Evolutionary conservation across 2,329 filamentous ascomycete species (phyloP).

Genomic region (Ophiostoma australiae): DNA sequence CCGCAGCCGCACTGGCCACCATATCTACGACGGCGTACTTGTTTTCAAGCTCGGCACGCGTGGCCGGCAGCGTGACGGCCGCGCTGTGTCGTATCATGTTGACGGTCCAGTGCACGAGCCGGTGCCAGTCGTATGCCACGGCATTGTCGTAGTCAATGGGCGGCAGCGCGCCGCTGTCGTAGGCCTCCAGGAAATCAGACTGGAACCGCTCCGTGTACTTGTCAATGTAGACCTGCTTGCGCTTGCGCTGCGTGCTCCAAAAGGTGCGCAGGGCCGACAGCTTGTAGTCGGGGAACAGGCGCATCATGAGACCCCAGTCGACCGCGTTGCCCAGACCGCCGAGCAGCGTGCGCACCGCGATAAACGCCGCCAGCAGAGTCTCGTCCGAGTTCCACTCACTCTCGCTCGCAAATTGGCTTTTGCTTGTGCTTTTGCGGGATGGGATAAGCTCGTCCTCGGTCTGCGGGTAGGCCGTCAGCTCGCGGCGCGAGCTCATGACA

Average conservation of each 20-base stretch:
- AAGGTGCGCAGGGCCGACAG: constrained; percentile 50
- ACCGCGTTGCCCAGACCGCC: constrained; percentile 56
- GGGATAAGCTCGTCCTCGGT: constrained; percentile 35
- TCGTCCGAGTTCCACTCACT: constrained; percentile 42
- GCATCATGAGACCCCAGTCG: constrained; percentile 57
- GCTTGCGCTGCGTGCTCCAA: constrained; percentile 51
- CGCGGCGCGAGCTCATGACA: constrained; percentile 33
- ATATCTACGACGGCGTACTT: constrained; percentile 37
- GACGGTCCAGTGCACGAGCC: constrained; percentile 62
- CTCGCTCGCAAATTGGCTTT: too few relatives aligned
- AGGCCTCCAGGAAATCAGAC: constrained; percentile 59
- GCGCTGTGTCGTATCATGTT: constrained; percentile 45
- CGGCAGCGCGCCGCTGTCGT: constrained; percentile 57
- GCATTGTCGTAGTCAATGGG: constrained; percentile 60
- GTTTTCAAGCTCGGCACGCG: constrained; percentile 42
- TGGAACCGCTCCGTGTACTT: constrained; percentile 61
- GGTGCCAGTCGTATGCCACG: constrained; percentile 62
- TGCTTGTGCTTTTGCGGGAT: too few relatives aligned
- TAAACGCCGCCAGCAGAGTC: constrained; percentile 51
- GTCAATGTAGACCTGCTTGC: constrained; percentile 50
- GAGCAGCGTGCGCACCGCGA: constrained; percentile 53
- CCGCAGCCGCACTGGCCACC: not conserved
- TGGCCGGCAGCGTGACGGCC: constrained; percentile 46
- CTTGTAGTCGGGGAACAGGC: constrained; percentile 51
- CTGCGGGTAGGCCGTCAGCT: constrained; percentile 35